These are phyloP conservation scores for Crithidia sp. DNA, from an alignment of 208 protist genomes.

Conservation along the genomic window DNA sequence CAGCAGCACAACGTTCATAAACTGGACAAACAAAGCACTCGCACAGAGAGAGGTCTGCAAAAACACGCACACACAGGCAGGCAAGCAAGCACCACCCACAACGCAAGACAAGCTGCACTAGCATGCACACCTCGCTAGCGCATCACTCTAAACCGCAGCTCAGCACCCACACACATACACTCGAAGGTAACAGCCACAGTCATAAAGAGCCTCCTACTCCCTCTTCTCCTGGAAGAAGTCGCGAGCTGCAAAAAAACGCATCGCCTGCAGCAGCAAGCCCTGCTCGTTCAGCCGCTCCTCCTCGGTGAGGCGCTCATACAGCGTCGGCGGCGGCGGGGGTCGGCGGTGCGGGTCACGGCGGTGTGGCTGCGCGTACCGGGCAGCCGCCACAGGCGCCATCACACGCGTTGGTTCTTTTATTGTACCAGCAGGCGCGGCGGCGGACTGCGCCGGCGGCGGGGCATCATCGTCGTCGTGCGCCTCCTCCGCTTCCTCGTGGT, in stretches of 20 bases:
- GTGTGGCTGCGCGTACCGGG: slow-evolving; percentile 27
- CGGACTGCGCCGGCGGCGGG: slow-evolving; percentile 42
- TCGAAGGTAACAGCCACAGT: no score
- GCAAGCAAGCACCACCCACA: not conserved
- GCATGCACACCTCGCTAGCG: no score
- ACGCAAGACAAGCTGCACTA: no score
- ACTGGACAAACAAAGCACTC: no score
- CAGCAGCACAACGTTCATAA: no score
- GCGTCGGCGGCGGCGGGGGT: slow-evolving; percentile 39
- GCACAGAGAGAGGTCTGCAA: not conserved
- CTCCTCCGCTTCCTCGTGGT: not conserved
- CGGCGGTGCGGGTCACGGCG: slow-evolving; percentile 23
- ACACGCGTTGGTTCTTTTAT: slow-evolving; percentile 54
- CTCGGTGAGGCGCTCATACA: slow-evolving; percentile 84
- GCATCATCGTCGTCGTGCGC: slow-evolving; percentile 34
- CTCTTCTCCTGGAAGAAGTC: slow-evolving; percentile 64
- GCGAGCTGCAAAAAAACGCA: slow-evolving; percentile 79
- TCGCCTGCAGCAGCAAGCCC: slow-evolving; percentile 80
- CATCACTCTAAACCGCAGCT: no score
- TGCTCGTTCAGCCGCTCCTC: slow-evolving; percentile 68
- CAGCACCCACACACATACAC: no score
- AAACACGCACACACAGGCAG: slow-evolving; percentile 2
- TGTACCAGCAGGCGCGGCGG: slow-evolving; percentile 10
- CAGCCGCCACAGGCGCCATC: slow-evolving; percentile 73
- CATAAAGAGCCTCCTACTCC: not conserved